Evolutionary conservation across 805 yeast genomes (phyloP).

Genomic region (Pichia deserticola): DNA sequence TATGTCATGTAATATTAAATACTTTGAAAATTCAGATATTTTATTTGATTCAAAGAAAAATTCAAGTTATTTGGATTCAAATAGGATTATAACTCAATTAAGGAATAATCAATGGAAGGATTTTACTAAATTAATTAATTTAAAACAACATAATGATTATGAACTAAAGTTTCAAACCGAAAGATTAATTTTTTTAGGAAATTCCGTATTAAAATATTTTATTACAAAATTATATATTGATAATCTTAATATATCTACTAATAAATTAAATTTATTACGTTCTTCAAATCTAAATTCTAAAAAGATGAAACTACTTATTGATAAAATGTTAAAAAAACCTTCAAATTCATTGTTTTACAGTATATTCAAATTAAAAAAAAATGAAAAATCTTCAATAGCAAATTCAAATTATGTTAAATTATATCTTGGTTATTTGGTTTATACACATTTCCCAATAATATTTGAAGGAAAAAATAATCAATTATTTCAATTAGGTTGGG

Average conservation of each 20-base stretch:
- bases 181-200: conserved; percentile 1
- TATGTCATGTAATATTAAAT: neutral
- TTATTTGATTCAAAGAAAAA: neutral
- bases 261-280: neutral
- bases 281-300: neutral
- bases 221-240: neutral
- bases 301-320: neutral
- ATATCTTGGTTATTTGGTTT: neutral
- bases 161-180: neutral
- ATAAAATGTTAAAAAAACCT: neutral
- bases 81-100: neutral
- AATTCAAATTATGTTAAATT: neutral
- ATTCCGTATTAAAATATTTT: neutral
- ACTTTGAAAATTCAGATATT: neutral
- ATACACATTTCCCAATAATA: neutral
- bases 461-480: neutral
- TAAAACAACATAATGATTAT: neutral
- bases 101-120: neutral
- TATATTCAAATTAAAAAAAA: neutral
- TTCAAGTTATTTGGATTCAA: too few species aligned
- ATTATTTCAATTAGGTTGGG: neutral
- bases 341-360: neutral
- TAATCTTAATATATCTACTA: neutral
- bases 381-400: too few species aligned
- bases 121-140: neutral